Percentiles rank a stretch among this genome's conserved stretches.
Evolutionary conservation across 805 yeast species (phyloP).

Genomic region (Starmerella cellae): DNA sequence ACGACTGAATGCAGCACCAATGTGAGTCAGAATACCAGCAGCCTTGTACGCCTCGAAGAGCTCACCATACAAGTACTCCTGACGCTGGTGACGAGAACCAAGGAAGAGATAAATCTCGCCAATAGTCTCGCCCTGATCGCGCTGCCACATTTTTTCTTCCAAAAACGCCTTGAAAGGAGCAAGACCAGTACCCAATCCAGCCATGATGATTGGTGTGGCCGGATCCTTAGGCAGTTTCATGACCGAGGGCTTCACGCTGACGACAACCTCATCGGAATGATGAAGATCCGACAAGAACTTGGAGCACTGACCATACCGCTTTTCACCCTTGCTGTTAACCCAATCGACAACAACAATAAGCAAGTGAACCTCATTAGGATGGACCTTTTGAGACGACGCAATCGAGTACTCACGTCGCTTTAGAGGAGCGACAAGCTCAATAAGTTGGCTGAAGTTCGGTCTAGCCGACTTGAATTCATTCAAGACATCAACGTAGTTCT

Average conservation of each 20-base stretch:
- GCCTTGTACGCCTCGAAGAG: conserved; percentile 92
- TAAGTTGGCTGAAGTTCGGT: conserved; percentile 59
- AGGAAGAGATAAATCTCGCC: conserved; percentile 79
- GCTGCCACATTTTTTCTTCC: conserved; percentile 90
- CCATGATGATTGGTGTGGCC: conserved; percentile 85
- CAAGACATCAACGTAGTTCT: conserved; percentile 68
- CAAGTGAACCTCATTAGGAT: conserved; percentile 80
- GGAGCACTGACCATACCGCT: conserved; percentile 88
- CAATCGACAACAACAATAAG: conserved; percentile 93
- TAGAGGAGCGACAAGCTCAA: conserved; percentile 64
- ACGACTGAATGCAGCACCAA: conserved; percentile 97
- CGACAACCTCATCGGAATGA: conserved; percentile 77
- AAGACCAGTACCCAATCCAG: conserved; percentile 94
- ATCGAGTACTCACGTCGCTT: conserved; percentile 96
- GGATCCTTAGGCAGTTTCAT: conserved; percentile 88
- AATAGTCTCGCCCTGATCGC: conserved; percentile 73
- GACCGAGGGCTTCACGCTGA: conserved; percentile 89
- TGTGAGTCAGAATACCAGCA: conserved; percentile 82
- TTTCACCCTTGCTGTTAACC: conserved; percentile 69
- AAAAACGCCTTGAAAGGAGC: conserved; percentile 97
- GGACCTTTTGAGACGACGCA: conserved; percentile 88
- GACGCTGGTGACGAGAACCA: conserved; percentile 91
- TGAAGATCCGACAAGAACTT: conserved; percentile 68
- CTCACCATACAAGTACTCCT: conserved; percentile 92
- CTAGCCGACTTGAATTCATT: conserved; percentile 68